These are phyloP conservation scores for Annona cherimola DNA, from an alignment of 164 flowering plant genomes.

Conservation along the genomic window DNA sequence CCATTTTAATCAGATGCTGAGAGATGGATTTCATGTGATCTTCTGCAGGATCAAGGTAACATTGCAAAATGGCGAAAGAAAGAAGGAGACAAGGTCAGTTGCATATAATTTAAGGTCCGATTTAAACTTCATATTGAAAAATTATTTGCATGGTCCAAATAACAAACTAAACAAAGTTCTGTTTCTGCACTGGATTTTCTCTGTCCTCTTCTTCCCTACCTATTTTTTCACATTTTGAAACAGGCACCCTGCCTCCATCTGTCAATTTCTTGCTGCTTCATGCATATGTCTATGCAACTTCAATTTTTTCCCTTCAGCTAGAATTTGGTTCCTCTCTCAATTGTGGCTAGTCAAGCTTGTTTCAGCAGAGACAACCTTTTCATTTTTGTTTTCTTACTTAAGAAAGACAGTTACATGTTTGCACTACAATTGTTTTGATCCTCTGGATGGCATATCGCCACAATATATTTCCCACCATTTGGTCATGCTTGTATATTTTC, in stretches of 20 bases:
- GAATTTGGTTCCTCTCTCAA: background rate
- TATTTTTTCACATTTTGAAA: no score
- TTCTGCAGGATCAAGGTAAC: slow-evolving; percentile 82
- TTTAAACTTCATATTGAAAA: background rate
- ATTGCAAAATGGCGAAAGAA: slow-evolving; percentile 82
- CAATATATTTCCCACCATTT: background rate
- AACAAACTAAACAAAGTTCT: no score
- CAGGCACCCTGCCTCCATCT: no score
- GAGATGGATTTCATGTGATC: slow-evolving; percentile 10
- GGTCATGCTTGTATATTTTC: background rate
- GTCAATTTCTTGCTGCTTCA: background rate
- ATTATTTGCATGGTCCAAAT: background rate
- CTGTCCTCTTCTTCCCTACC: no score
- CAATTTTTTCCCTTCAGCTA: background rate
- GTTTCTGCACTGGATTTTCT: no score
- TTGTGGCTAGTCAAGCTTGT: background rate
- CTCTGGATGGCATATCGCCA: background rate
- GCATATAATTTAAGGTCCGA: background rate
- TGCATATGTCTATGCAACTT: background rate
- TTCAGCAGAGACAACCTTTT: background rate
- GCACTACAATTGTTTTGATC: background rate
- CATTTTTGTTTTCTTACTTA: background rate
- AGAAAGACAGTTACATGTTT: no score
- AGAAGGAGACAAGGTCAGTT: slow-evolving; percentile 84
- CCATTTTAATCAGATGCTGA: slow-evolving; percentile 4